Evolutionary conservation across 2,329 filamentous ascomycete genomes (phyloP).

Genomic region (Rutstroemia sp.): DNA sequence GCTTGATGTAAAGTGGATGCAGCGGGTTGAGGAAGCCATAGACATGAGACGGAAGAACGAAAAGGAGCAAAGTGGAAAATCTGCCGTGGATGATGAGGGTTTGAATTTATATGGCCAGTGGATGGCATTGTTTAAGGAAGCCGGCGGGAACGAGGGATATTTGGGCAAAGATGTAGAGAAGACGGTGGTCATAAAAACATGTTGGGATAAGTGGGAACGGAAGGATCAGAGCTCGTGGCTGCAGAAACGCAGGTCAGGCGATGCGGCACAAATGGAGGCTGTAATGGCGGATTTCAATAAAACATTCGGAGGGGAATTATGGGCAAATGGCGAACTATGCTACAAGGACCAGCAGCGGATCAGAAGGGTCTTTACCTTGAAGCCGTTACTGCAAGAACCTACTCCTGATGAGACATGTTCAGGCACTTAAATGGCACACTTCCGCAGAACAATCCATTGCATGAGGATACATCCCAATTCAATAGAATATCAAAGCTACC

Average conservation of each 20-base stretch:
- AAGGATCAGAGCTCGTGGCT: neutral
- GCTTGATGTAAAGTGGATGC: constrained; percentile 8
- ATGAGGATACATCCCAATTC: too few relatives aligned
- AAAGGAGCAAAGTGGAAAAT: neutral
- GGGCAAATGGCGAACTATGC: constrained; percentile 9
- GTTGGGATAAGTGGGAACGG: constrained; percentile 2
- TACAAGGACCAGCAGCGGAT: neutral
- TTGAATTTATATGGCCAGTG: neutral
- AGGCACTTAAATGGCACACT: too few relatives aligned
- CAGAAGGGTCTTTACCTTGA: neutral
- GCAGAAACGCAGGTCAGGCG: neutral
- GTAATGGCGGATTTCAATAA: constrained; percentile 4
- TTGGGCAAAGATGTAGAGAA: neutral
- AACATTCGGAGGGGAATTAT: constrained; percentile 8
- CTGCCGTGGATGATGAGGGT: neutral
- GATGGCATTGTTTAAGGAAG: constrained; percentile 1
- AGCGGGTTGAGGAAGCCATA: constrained; percentile 2
- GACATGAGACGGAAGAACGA: neutral
- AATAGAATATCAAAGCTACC: neutral
- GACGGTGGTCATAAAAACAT: neutral
- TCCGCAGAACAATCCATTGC: too few relatives aligned
- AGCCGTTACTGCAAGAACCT: neutral
- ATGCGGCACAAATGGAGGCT: neutral
- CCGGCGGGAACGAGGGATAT: neutral
- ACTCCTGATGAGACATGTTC: neutral